These are phyloP conservation scores for Aspergillus heteromorphus DNA, from an alignment of 495 filamentous ascomycete genomes.

Conservation along the genomic window DNA sequence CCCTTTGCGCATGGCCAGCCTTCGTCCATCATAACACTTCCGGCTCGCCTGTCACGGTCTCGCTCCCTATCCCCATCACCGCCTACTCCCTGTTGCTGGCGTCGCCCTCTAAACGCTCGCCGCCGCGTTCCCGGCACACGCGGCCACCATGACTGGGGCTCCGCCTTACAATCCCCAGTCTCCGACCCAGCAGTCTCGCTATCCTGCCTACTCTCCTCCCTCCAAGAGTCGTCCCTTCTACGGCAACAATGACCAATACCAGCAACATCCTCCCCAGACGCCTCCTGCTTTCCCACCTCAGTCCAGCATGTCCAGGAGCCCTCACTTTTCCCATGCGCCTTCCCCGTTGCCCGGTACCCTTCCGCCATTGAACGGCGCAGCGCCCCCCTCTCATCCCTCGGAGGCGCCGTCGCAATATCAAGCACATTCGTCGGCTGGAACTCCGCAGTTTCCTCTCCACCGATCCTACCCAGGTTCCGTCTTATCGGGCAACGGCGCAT, in stretches of 20 bases:
- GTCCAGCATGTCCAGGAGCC: constrained; percentile 44
- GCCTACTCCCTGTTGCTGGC: background rate
- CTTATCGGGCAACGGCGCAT: constrained; percentile 32
- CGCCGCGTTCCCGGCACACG: constrained; percentile 29
- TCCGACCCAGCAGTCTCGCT: constrained; percentile 38
- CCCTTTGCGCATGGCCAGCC: constrained; percentile 16
- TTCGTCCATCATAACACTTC: constrained; percentile 10
- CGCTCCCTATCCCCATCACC: constrained; percentile 3
- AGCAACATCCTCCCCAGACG: constrained; percentile 47
- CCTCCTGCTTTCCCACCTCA: constrained; percentile 49
- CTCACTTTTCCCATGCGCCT: constrained; percentile 46
- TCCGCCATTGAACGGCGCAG: constrained; percentile 47
- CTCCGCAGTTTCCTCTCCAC: constrained; percentile 31
- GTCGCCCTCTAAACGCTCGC: constrained; percentile 3
- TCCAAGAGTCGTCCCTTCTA: constrained; percentile 47
- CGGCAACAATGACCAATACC: constrained; percentile 57
- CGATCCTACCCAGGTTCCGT: constrained; percentile 42
- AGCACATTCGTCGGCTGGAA: constrained; percentile 29
- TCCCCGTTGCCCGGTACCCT: constrained; percentile 46
- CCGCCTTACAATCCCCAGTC: constrained; percentile 44
- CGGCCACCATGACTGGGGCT: constrained; percentile 46
- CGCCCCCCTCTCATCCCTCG: constrained; percentile 40
- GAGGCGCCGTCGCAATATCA: constrained; percentile 43
- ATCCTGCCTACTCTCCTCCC: constrained; percentile 36
- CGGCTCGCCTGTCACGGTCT: constrained; percentile 5